Percentiles rank a stretch among this genome's conserved stretches.
These are phyloP conservation scores for Coffea humblotiana DNA, from an alignment of 305 asterid genomes.

Conservation along the genomic window DNA sequence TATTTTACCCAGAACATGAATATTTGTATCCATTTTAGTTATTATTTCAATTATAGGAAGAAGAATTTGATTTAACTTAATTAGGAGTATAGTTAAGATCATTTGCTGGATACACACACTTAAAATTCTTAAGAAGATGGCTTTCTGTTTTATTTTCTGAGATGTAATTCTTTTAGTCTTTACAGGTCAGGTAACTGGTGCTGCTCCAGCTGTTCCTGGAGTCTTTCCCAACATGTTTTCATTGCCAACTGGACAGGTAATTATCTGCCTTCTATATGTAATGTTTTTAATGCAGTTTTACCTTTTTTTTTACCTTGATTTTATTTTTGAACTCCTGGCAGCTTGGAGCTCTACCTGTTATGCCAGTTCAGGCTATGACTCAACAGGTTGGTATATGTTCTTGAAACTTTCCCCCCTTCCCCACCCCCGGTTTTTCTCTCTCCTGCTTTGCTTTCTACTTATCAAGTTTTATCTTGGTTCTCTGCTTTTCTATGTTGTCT, in stretches of 20 bases:
- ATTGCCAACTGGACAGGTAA: slow-evolving; percentile 74
- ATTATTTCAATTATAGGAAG: background rate
- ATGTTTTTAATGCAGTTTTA: background rate
- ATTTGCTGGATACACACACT: background rate
- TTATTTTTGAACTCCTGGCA: slow-evolving; percentile 33
- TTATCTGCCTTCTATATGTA: slow-evolving; percentile 8
- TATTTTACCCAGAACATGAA: slow-evolving; percentile 23
- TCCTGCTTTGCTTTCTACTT: too few species aligned
- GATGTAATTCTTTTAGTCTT: slow-evolving; percentile 32
- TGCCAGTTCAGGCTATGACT: slow-evolving; percentile 98
- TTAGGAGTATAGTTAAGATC: slow-evolving; percentile 4
- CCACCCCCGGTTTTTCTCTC: too few species aligned
- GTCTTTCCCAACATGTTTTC: slow-evolving; percentile 80
- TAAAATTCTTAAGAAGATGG: background rate
- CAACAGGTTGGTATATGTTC: slow-evolving; percentile 71
- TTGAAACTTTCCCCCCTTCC: background rate
- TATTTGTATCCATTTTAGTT: background rate
- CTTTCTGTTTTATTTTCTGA: slow-evolving; percentile 19
- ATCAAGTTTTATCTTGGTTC: background rate
- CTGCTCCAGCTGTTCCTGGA: slow-evolving; percentile 70
- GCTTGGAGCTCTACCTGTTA: slow-evolving; percentile 72
- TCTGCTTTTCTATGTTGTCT: background rate
- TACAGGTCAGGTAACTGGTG: slow-evolving; percentile 81
- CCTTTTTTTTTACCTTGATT: slow-evolving; percentile 8
- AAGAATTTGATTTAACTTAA: slow-evolving; percentile 4